Base-by-base conservation (phyloP, 1,284 basidiomycete species). In the Sporisorium reilianum region DNA sequence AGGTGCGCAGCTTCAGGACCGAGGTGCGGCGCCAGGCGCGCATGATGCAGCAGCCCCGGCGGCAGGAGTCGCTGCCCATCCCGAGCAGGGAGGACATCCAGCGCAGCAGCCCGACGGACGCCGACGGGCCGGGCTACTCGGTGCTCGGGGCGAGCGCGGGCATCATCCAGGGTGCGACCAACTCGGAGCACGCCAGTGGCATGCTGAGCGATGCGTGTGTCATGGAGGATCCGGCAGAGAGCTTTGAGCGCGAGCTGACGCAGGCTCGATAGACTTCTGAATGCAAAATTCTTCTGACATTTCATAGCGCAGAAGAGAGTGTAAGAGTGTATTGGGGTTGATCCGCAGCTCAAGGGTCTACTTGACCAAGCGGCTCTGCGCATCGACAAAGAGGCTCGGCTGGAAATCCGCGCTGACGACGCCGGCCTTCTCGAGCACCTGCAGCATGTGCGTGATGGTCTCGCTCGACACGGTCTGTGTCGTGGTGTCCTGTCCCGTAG, bases 1-100 rank as follows among this genome's bases (percentile, higher is more conserved):
- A 99, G 86, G 95, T 98, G 40, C 91, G 90, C 68, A 86, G 88
- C n/a, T 97, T 97, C 89, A 89, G 94, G 34, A 88, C 90, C 20
- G 91, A 94, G 82, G 94, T 97, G 3, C 89, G 94, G 23, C 55
- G 88, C 16, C 92, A 81, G 54, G 78, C 80, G 16, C 66, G 77
- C 26, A 58, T 75, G 49, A 52, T 65, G 45, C 63, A 71, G 42
- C 75, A 62, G 50, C 58, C 71, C 18, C 60, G 66, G 52, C 36
- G 71, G 40, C 66, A 70, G 55, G 64, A 63, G 30, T 54, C 56
- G 9, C 54, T 83, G 14, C 82, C 82, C 5, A 77, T 81, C n/a
- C 81, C 83, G 11, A 75, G 76, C 12, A 71, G 82, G 41, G 82
- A 79, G 25, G 80, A 82, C 16, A 79, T 84, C 25, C 68, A 80